These are phyloP conservation scores for Pestalotiopsis sp. DNA, from an alignment of 2,329 filamentous ascomycete genomes.

Conservation along the genomic window DNA sequence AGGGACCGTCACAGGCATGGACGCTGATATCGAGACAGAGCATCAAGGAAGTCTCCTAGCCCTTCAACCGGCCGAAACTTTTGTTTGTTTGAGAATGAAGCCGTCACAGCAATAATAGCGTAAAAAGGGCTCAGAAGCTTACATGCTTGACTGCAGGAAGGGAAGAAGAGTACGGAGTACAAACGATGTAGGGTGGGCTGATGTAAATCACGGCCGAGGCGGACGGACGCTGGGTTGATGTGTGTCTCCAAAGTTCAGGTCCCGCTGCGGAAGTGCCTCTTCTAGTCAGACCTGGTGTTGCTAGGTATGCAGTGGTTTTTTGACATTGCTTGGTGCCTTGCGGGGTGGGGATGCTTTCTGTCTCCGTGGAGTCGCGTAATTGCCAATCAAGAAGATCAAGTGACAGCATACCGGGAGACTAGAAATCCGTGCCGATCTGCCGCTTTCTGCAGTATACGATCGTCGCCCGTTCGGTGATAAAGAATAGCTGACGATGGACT, in stretches of 20 bases:
- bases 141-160: background rate
- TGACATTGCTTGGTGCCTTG: background rate
- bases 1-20: background rate
- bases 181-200: background rate
- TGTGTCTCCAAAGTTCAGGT: background rate
- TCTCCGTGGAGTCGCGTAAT: background rate
- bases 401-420: background rate
- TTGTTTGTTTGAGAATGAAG: background rate
- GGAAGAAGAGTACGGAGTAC: background rate
- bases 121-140: background rate
- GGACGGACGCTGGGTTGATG: background rate
- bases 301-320: background rate
- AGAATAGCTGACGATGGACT: background rate
- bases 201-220: background rate
- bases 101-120: conserved; percentile 4
- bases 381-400: background rate
- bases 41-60: background rate
- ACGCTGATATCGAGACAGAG: background rate
- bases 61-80: background rate
- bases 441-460: background rate
- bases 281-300: background rate
- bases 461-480: background rate
- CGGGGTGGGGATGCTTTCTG: background rate
- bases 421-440: background rate
- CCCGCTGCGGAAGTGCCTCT: background rate